Evolutionary conservation across 2,329 filamentous ascomycete genomes (phyloP).

Genomic region (Fusarium brachygibbosum): DNA sequence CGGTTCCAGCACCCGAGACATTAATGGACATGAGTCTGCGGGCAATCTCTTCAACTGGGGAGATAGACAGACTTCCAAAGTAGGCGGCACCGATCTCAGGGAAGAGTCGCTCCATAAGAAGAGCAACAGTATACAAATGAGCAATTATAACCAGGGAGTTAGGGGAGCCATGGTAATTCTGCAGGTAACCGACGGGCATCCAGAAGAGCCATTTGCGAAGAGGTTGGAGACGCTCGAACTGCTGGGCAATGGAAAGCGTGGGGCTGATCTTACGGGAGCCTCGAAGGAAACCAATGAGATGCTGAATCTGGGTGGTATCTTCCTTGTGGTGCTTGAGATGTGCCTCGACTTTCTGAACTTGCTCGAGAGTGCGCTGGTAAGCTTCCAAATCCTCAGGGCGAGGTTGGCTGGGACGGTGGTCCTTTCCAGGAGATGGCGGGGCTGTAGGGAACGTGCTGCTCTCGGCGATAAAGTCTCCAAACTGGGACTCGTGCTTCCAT

Average conservation of each 20-base stretch:
- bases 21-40: constrained; percentile 79
- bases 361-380: constrained; percentile 75
- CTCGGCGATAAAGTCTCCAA: constrained; percentile 84
- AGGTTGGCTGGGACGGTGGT: constrained; percentile 72
- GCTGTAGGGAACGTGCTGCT: constrained; percentile 80
- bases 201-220: constrained; percentile 95
- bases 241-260: constrained; percentile 79
- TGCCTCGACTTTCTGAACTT: constrained; percentile 76
- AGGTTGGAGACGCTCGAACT: constrained; percentile 90
- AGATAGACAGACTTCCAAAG: constrained; percentile 83
- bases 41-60: constrained; percentile 88
- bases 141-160: constrained; percentile 86
- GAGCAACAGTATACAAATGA: constrained; percentile 90
- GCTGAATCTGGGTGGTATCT: constrained; percentile 75
- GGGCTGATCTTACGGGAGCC: constrained; percentile 78
- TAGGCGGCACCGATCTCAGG: constrained; percentile 92
- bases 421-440: constrained; percentile 72
- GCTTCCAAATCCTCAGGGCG: constrained; percentile 78
- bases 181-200: constrained; percentile 87
- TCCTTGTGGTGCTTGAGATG: constrained; percentile 78
- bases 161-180: constrained; percentile 80
- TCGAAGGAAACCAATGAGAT: constrained; percentile 79
- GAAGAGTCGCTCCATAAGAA: constrained; percentile 91
- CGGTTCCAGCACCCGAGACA: constrained; percentile 68
- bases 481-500: constrained; percentile 91